Evolutionary conservation across 768 basidiomycete genomes (phyloP), one percentile per base, ranked within the genome.

Genomic region (Boletus rubroflammeus): DNA sequence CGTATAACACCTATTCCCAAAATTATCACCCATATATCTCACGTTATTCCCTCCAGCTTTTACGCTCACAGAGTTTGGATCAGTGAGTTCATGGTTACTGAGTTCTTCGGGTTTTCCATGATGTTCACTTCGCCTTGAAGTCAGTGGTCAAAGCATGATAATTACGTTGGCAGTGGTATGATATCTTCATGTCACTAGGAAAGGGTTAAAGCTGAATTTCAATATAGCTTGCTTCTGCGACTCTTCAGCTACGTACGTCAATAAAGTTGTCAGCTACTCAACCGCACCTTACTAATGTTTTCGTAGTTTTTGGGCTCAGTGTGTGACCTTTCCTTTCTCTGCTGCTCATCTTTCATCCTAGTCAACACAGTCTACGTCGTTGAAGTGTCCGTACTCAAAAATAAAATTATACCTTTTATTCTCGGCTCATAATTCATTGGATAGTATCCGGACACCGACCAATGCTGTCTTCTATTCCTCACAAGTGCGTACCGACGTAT

Each of bases 31-130:
- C 13, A 6, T 42, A 3, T 32, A 23, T 40, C 49, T 47, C 13
- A 50, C 26, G 4, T 1, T 2, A 13, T 21, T 21, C 25, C 26
- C 28, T 40, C 28, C 31, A 64, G 63, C 23, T 64, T 64, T 41
- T 64, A 64, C 31, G 51, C 63, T 21, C 53, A 64, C 13, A 53
- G 63, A 43, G 55, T 64, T 19, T 64, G 63, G 60, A 64, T 62
- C 57, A 59, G 63, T 64, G 44, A 31, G 63, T 50, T 34, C 21
- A 17, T 47, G 13, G 11, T 31, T 4, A 17, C 14, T 4, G 11
- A 8, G 23, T n/a, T 21, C 17, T 26, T 35, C 11, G 1, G 31
- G 8, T 6, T 15, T 11, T 7, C 53, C 8, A 13, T 34, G 31
- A 47, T 6, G 9, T 14, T 32, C 13, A 13, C 5, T 15, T 31